These are phyloP conservation scores for Eucalyptus marginata DNA, from an alignment of 345 rosid species.

Conservation along the genomic window DNA sequence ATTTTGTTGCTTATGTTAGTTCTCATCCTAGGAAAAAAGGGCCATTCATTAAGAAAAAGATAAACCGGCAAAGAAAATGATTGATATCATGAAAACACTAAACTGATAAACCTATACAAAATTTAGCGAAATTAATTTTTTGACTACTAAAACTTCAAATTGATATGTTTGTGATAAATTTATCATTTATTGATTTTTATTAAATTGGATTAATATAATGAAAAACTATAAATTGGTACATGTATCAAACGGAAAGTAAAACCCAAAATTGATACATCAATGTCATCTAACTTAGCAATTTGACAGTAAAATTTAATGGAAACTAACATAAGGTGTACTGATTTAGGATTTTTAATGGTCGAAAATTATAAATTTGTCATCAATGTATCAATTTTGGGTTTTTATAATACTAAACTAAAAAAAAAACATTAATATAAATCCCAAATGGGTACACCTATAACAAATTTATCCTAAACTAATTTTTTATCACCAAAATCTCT, in stretches of 20 bases:
- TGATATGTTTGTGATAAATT: no score
- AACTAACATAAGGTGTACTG: fast-evolving
- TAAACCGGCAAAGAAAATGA: fast-evolving
- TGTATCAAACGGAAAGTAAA: fast-evolving
- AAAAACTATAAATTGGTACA: fast-evolving
- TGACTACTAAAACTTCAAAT: no score
- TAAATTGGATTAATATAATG: fast-evolving
- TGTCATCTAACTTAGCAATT: fast-evolving
- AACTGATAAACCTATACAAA: fast-evolving
- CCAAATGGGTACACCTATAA: no score
- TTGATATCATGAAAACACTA: no score
- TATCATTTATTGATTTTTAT: fast-evolving
- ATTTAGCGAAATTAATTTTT: no score
- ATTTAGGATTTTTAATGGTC: no score
- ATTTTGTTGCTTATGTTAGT: background rate
- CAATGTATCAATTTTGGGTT: fast-evolving
- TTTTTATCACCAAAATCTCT: fast-evolving
- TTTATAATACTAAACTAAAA: no score
- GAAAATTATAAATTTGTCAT: no score
- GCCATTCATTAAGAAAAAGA: background rate
- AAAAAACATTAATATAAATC: no score
- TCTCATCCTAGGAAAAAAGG: background rate
- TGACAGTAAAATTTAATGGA: fast-evolving
- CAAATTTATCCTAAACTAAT: fast-evolving
- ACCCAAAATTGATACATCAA: fast-evolving